phyloP scores from a whole-genome alignment of 31 red algal species.

The Odonthalia washingtoniensis region DNA sequence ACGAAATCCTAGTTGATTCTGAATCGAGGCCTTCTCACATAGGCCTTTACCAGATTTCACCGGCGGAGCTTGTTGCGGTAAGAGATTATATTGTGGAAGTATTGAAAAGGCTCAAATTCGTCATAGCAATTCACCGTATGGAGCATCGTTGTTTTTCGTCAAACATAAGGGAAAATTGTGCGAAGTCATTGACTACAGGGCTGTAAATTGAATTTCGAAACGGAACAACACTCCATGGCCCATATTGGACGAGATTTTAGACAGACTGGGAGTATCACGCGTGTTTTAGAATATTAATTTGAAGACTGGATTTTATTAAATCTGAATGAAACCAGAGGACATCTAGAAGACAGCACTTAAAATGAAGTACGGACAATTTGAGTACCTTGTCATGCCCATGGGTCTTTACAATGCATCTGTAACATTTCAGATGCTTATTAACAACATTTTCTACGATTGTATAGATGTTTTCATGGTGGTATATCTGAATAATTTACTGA shows the following conservation, averaged over 20 bases:
- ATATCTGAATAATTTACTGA: not conserved
- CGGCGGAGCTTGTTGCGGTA: not conserved
- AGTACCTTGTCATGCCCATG: slow-evolving; percentile 36
- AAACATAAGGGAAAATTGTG: not conserved
- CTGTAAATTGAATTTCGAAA: not conserved
- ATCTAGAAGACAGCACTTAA: slow-evolving; percentile 27
- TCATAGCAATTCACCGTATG: not conserved
- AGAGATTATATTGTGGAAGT: not conserved
- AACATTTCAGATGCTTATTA: slow-evolving; percentile 6
- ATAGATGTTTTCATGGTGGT: no score
- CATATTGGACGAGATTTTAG: not conserved
- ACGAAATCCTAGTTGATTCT: not conserved
- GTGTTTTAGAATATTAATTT: not conserved
- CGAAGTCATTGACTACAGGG: not conserved
- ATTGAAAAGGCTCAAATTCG: not conserved
- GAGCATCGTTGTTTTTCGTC: not conserved
- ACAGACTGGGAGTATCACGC: not conserved
- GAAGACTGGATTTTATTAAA: slow-evolving; percentile 7
- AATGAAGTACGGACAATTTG: slow-evolving; percentile 23
- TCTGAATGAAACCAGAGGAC: not conserved
- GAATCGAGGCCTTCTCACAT: not conserved
- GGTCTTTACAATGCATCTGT: not conserved
- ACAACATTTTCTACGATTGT: no score
- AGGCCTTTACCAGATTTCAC: not conserved
- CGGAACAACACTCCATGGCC: not conserved